Conservation (phyloP, 2,329 filamentous ascomycete genomes). For the Phialophora verrucosa region DNA sequence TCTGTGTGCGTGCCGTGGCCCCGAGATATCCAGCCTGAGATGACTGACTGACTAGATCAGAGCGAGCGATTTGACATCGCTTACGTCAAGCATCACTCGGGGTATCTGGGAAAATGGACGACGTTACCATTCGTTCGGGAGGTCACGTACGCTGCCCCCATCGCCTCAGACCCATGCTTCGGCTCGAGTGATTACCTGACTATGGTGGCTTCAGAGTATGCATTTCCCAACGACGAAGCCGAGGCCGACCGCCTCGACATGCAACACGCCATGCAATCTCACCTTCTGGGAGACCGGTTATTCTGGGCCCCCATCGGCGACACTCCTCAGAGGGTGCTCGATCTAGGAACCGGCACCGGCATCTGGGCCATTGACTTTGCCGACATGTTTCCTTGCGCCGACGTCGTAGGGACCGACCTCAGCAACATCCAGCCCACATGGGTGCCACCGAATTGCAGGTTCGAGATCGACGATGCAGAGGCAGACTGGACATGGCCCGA, state of each 20-base stretch:
- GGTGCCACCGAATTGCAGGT: slow-evolving; percentile 62
- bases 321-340: slow-evolving; percentile 43
- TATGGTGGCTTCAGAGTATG: slow-evolving; percentile 11
- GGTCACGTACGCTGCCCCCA: slow-evolving; percentile 8
- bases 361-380: slow-evolving; percentile 40
- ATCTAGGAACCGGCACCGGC: slow-evolving; percentile 32
- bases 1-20: slow-evolving; percentile 16
- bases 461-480: slow-evolving; percentile 65
- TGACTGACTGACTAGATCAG: slow-evolving; percentile 9
- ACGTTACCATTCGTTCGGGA: slow-evolving; percentile 24
- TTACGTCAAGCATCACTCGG: slow-evolving; percentile 21
- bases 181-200: not conserved
- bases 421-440: slow-evolving; percentile 43
- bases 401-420: slow-evolving; percentile 40
- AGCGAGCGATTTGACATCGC: slow-evolving; percentile 23
- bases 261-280: slow-evolving; percentile 38
- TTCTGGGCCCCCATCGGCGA: slow-evolving; percentile 47
- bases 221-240: slow-evolving; percentile 50
- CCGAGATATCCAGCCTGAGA: not conserved
- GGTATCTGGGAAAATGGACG: slow-evolving; percentile 30
- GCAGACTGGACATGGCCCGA: slow-evolving; percentile 60
- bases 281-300: slow-evolving; percentile 46
- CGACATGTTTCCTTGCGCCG: slow-evolving; percentile 43
- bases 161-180: not conserved
- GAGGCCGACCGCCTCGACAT: slow-evolving; percentile 47